Percentiles rank a stretch among this genome's conserved stretches.
Evolutionary conservation across 2,329 filamentous ascomycete species (phyloP).

Genomic region (Fusarium drepaniforme): DNA sequence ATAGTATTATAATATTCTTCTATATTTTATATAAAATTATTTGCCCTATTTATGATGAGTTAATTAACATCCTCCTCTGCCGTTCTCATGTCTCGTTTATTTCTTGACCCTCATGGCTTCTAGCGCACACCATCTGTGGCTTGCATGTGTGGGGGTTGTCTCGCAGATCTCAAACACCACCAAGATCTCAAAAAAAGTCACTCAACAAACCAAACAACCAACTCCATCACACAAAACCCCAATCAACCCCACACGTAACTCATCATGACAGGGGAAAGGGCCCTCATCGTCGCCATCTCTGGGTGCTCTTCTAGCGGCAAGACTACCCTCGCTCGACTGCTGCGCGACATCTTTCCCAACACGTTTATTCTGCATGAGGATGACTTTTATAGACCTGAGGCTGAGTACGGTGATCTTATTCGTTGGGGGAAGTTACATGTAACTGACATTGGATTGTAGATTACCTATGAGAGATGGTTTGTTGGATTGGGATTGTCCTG

Average conservation of each 20-base stretch:
- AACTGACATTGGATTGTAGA: slow-evolving; percentile 40
- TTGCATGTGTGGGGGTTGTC: background rate
- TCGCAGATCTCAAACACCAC: background rate
- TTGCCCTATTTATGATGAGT: no score
- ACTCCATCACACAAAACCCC: no score
- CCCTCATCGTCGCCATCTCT: slow-evolving; percentile 82
- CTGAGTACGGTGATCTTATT: slow-evolving; percentile 64
- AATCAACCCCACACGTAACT: no score
- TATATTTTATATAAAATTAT: no score
- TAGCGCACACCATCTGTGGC: background rate
- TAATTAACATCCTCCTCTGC: no score
- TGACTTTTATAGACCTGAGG: slow-evolving; percentile 91
- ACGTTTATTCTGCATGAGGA: slow-evolving; percentile 93
- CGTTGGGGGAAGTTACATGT: background rate
- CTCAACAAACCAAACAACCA: background rate
- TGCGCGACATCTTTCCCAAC: slow-evolving; percentile 83
- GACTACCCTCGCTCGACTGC: slow-evolving; percentile 88
- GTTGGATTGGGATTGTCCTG: slow-evolving; percentile 92
- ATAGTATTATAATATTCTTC: no score
- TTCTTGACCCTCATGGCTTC: background rate
- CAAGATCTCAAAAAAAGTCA: background rate
- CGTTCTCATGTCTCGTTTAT: no score
- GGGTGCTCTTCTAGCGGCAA: slow-evolving; percentile 95
- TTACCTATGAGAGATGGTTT: slow-evolving; percentile 71
- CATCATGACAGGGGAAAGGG: slow-evolving; percentile 55